Evolutionary conservation across 495 filamentous ascomycete species (phyloP).

Genomic region (Tuber umbilicatum): DNA sequence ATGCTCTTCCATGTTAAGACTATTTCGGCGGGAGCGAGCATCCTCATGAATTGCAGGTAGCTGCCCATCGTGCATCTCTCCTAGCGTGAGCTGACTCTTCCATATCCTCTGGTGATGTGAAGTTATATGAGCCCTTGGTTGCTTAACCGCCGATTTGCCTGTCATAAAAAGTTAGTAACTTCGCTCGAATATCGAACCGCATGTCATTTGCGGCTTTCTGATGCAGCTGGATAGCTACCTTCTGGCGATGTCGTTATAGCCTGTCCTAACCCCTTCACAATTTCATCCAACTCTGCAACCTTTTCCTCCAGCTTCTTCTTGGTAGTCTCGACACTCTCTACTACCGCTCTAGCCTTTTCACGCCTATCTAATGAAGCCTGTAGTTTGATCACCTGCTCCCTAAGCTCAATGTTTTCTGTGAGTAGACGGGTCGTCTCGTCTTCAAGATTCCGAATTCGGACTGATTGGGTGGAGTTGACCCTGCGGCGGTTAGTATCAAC

Average conservation of each 20-base stretch:
- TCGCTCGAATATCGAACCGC: conserved; percentile 8
- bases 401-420: conserved; percentile 78
- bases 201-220: background rate
- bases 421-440: conserved; percentile 74
- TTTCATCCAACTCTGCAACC: conserved; percentile 56
- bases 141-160: conserved; percentile 18
- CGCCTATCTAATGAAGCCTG: conserved; percentile 59
- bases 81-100: conserved; percentile 46
- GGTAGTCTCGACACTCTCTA: conserved; percentile 56
- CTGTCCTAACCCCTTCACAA: conserved; percentile 57
- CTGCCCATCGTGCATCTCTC: conserved; percentile 54
- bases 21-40: conserved; percentile 28
- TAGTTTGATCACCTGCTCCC: conserved; percentile 68
- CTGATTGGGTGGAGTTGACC: conserved; percentile 82
- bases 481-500: conserved; percentile 41
- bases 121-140: conserved; percentile 17
- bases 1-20: conserved; percentile 27
- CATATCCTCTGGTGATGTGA: conserved; percentile 46
- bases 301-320: conserved; percentile 66
- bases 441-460: conserved; percentile 81
- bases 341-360: conserved; percentile 45
- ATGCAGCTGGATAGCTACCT: conserved; percentile 7
- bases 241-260: conserved; percentile 26
- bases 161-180: conserved; percentile 1
- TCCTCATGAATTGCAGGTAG: conserved; percentile 80